Evolutionary conservation across 2,329 filamentous ascomycete genomes (phyloP).

Genomic region (Mariannaea elegans): DNA sequence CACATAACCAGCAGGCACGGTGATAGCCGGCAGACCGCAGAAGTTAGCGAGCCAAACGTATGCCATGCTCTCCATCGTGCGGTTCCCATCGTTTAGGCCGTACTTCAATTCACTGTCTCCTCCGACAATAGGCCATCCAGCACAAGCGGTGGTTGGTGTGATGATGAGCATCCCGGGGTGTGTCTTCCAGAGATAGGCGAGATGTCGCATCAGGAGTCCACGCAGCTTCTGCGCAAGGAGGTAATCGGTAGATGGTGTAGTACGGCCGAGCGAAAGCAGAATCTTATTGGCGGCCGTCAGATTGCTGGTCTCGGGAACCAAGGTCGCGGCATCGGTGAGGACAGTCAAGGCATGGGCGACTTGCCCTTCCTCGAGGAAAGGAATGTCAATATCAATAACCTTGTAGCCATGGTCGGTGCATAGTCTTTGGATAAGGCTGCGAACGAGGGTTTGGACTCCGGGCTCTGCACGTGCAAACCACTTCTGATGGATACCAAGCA

Average conservation of each 20-base stretch:
- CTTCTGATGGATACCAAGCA: slow-evolving; percentile 69
- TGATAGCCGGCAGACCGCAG: slow-evolving; percentile 57
- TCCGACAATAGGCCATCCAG: slow-evolving; percentile 54
- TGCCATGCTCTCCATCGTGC: slow-evolving; percentile 57
- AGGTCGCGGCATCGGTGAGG: slow-evolving; percentile 66
- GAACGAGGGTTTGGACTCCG: slow-evolving; percentile 52
- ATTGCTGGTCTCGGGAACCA: slow-evolving; percentile 56
- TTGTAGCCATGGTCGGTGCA: slow-evolving; percentile 61
- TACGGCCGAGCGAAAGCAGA: slow-evolving; percentile 69
- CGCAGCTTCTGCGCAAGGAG: slow-evolving; percentile 76
- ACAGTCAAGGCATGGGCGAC: slow-evolving; percentile 79
- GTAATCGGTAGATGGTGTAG: slow-evolving; percentile 72
- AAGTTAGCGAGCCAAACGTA: slow-evolving; percentile 63
- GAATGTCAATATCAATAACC: slow-evolving; percentile 65
- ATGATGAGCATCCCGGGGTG: slow-evolving; percentile 77
- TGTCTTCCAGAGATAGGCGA: slow-evolving; percentile 70
- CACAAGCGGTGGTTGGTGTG: slow-evolving; percentile 70
- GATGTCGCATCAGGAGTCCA: slow-evolving; percentile 74
- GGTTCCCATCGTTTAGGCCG: slow-evolving; percentile 50
- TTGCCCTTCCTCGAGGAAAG: slow-evolving; percentile 70
- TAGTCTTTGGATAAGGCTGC: slow-evolving; percentile 60
- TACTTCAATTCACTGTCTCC: slow-evolving; percentile 17
- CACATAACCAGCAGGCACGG: slow-evolving; percentile 56
- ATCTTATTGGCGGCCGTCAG: slow-evolving; percentile 71
- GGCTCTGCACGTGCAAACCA: slow-evolving; percentile 66